Base-by-base conservation (phyloP, 148 eudicot genomes). In the Silene latifolia region DNA sequence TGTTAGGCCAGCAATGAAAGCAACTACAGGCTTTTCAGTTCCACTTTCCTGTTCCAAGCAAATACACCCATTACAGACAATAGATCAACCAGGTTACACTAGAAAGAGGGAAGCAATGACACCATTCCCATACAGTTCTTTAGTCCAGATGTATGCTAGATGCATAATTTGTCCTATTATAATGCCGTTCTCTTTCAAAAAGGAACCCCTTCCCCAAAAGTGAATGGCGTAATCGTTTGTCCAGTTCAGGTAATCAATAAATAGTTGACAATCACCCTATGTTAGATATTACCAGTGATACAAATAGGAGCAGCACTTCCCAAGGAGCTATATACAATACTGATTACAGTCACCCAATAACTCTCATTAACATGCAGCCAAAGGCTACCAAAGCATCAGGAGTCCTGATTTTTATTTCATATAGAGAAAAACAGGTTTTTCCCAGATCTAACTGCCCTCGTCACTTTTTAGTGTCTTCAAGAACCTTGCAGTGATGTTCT, bases 1-100 rank as follows among this genome's bases (percentile, higher is more conserved):
- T 42, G 98, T 94, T 63, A 94, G 89, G 74, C 98, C 98, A 75
- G 98, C 98, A 80, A 94, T 94, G 83, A 94, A 94, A 76, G 93
- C 95, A 75, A 94, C 98, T 69, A 94, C 84, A 76, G 98, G 98
- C 80, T 94, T 94, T 14, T 91, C 84, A 81, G 98, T 94, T 71
- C 91, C 93, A 78, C 98, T 94, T 85, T 82, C 98, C 98, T 94
- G 97, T 86, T 77, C 44, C 72, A 86, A 76, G 35, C 60, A 69
- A 73, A 62, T 2, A 72, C 67, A 14, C 18, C 32, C 67, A 7
- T 4, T 54, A n/a, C 29, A 76, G 58, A 56, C 57, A 42, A 11
- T 11, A 54, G 35, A 4, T 20, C 47, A 67, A 24, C 6, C 10
- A 0, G 4, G 20, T 19, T 39, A 6, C 3, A 59, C 63, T 20